These are phyloP conservation scores for Kluyveromyces sp. DNA, from an alignment of 1,139 yeast species.

Conservation along the genomic window DNA sequence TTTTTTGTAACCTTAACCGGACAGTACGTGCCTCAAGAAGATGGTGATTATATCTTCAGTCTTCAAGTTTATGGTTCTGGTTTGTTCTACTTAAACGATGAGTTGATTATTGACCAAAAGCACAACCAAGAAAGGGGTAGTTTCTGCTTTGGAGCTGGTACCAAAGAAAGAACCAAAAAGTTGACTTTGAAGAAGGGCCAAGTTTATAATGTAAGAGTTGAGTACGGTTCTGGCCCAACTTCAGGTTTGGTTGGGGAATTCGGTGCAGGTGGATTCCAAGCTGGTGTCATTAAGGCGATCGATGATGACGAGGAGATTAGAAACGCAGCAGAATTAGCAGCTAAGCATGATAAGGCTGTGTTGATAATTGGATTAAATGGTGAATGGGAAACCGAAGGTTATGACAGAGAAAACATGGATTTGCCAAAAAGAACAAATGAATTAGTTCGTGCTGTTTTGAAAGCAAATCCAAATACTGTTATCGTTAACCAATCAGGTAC, in stretches of 20 bases:
- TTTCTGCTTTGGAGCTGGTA: conserved; percentile 45
- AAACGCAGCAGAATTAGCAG: conserved; percentile 39
- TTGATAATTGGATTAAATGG: conserved; percentile 39
- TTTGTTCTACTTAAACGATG: conserved; percentile 42
- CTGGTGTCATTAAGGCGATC: conserved; percentile 30
- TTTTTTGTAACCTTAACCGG: conserved; percentile 44
- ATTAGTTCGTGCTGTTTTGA: conserved; percentile 38
- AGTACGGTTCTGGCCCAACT: conserved; percentile 48
- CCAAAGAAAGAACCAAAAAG: conserved; percentile 40
- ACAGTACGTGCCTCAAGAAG: conserved; percentile 37
- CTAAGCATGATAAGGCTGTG: conserved; percentile 41
- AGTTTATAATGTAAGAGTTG: conserved; percentile 38
- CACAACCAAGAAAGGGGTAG: conserved; percentile 44
- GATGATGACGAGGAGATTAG: conserved; percentile 31
- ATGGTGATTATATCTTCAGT: conserved; percentile 47
- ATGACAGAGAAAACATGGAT: conserved; percentile 35
- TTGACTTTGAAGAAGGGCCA: conserved; percentile 37
- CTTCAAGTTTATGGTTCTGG: conserved; percentile 47
- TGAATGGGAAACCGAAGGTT: conserved; percentile 49
- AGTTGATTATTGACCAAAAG: conserved; percentile 49
- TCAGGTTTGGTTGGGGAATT: conserved; percentile 31
- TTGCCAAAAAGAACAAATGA: conserved; percentile 44
- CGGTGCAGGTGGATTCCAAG: conserved; percentile 37
- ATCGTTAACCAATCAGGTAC: conserved; percentile 56
- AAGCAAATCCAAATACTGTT: conserved; percentile 44